A percentile compares a stretch with the other conserved stretches of the same genome.
These are phyloP conservation scores for Boechera stricta DNA, from an alignment of 345 rosid species.

Conservation along the genomic window DNA sequence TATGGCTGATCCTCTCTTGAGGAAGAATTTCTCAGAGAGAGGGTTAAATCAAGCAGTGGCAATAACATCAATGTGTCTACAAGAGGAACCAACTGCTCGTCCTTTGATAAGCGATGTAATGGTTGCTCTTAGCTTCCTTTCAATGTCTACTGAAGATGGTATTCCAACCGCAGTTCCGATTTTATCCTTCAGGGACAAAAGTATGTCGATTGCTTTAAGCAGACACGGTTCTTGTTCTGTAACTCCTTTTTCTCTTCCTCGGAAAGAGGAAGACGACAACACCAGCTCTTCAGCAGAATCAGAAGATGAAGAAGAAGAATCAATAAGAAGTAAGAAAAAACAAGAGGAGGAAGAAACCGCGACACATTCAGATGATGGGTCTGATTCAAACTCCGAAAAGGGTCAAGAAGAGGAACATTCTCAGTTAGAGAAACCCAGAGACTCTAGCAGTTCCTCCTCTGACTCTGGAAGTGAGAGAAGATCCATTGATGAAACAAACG, in stretches of 20 bases:
- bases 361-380: slow-evolving; percentile 20
- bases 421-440: slow-evolving; percentile 29
- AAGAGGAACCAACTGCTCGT: slow-evolving; percentile 75
- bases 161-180: slow-evolving; percentile 38
- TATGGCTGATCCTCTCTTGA: slow-evolving; percentile 77
- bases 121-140: slow-evolving; percentile 74
- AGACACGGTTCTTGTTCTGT: slow-evolving; percentile 46
- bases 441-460: slow-evolving; percentile 37
- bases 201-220: slow-evolving; percentile 47
- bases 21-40: slow-evolving; percentile 60
- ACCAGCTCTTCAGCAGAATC: slow-evolving; percentile 37
- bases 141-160: slow-evolving; percentile 45
- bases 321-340: slow-evolving; percentile 1
- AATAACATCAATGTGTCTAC: slow-evolving; percentile 86
- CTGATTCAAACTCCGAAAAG: slow-evolving; percentile 32
- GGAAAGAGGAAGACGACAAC: slow-evolving; percentile 30
- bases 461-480: slow-evolving; percentile 27
- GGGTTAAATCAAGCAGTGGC: slow-evolving; percentile 87
- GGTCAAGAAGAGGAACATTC: slow-evolving; percentile 24
- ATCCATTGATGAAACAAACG: slow-evolving; percentile 37
- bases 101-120: slow-evolving; percentile 81
- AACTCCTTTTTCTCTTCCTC: slow-evolving; percentile 28
- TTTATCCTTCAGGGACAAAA: slow-evolving; percentile 44
- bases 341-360: slow-evolving; percentile 7
- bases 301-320: slow-evolving; percentile 24